Conservation (phyloP, 2,329 filamentous ascomycete genomes). For the Fusarium veterinarium region DNA sequence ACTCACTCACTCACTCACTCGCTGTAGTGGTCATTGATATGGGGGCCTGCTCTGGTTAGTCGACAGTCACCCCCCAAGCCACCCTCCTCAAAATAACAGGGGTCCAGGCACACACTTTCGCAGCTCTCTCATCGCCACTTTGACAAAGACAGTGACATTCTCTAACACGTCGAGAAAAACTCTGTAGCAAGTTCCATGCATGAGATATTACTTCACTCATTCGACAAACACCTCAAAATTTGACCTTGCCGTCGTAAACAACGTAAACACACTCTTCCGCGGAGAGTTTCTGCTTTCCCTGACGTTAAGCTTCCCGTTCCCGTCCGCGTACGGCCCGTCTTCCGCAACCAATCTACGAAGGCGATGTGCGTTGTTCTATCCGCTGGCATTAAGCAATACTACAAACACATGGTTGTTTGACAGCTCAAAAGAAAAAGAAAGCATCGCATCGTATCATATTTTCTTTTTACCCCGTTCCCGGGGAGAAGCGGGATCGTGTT, state of each 20-base stretch:
- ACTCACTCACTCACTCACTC: not conserved
- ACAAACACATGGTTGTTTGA: not conserved
- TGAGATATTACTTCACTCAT: not conserved
- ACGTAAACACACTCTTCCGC: not conserved
- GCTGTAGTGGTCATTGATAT: not conserved
- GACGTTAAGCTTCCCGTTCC: conserved; percentile 18
- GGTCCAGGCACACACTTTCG: conserved; percentile 3
- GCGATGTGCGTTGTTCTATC: not conserved
- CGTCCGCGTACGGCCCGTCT: conserved; percentile 22
- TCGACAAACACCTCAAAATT: not conserved
- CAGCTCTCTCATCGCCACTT: conserved; percentile 2
- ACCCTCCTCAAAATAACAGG: conserved; percentile 3
- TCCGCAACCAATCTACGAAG: conserved; percentile 15
- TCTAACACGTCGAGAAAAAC: not conserved
- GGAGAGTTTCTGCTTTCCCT: not conserved
- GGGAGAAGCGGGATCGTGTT: conserved; percentile 24
- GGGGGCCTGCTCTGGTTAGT: not conserved
- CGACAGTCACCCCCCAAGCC: not conserved
- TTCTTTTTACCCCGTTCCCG: not conserved
- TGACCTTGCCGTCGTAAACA: not conserved
- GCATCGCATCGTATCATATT: not conserved
- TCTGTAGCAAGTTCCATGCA: conserved; percentile 7
- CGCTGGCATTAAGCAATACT: not conserved
- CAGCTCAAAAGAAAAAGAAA: not conserved
- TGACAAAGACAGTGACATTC: not conserved